A percentile compares a stretch with the other conserved stretches of the same genome.
Evolutionary conservation across 2,329 filamentous ascomycete genomes (phyloP).

Genomic region (Hypomyces perniciosus): DNA sequence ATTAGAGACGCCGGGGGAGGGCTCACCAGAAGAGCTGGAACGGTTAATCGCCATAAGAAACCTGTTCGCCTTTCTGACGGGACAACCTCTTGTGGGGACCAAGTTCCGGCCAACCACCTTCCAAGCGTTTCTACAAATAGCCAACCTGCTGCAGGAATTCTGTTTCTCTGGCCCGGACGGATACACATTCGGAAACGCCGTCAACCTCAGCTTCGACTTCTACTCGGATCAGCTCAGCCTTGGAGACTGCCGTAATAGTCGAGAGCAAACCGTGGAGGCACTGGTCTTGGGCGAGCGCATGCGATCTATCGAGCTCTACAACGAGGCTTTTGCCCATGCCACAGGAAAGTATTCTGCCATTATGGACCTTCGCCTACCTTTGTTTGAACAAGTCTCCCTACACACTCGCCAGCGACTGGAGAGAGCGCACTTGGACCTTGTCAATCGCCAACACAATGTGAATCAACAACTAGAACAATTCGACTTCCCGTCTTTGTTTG

Average conservation of each 20-base stretch:
- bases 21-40: conserved; percentile 40
- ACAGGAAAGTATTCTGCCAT: conserved; percentile 80
- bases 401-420: conserved; percentile 75
- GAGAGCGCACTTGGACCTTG: conserved; percentile 72
- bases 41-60: conserved; percentile 56
- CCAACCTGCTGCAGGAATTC: conserved; percentile 49
- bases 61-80: conserved; percentile 59
- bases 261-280: conserved; percentile 84
- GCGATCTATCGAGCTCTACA: conserved; percentile 75
- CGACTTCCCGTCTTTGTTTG: conserved; percentile 84
- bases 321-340: conserved; percentile 85
- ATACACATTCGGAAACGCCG: conserved; percentile 53
- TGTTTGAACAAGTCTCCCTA: conserved; percentile 63
- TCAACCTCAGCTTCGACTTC: conserved; percentile 60
- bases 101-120: conserved; percentile 47
- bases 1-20: conserved; percentile 27
- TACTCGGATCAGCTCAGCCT: conserved; percentile 74
- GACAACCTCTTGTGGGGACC: conserved; percentile 57
- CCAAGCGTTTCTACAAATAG: conserved; percentile 48
- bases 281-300: conserved; percentile 85
- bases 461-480: conserved; percentile 76
- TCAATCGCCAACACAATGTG: conserved; percentile 63
- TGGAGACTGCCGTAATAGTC: conserved; percentile 72
- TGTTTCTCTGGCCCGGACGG: conserved; percentile 52
- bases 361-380: conserved; percentile 57